Evolutionary conservation across 2,329 filamentous ascomycete genomes (phyloP).

Genomic region (Cryphonectria radicalis): DNA sequence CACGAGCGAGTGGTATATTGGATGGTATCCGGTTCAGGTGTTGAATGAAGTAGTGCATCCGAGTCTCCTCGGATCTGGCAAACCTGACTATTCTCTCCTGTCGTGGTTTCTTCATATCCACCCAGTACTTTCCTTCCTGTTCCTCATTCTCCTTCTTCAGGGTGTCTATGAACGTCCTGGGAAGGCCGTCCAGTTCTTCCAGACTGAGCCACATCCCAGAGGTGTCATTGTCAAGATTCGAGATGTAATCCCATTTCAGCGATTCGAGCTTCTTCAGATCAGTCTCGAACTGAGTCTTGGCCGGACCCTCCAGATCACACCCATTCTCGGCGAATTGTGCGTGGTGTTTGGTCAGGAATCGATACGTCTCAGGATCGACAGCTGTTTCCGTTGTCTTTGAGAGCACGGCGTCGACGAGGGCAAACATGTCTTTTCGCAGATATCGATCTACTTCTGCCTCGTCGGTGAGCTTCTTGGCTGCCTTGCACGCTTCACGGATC

Average conservation of each 20-base stretch:
- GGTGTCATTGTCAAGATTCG: constrained; percentile 26
- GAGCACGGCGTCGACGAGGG: constrained; percentile 21
- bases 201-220: constrained; percentile 24
- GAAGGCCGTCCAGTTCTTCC: constrained; percentile 25
- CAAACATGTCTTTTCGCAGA: constrained; percentile 23
- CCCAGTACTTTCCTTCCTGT: constrained; percentile 21
- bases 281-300: constrained; percentile 2
- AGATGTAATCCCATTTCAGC: constrained; percentile 14
- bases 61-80: constrained; percentile 20
- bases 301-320: constrained; percentile 16
- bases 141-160: constrained; percentile 16
- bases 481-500: constrained; percentile 24
- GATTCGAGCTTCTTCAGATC: constrained; percentile 3
- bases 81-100: constrained; percentile 10
- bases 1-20: constrained; percentile 10
- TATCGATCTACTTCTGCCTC: constrained; percentile 22
- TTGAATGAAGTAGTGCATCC: constrained; percentile 21
- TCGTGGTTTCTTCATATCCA: constrained; percentile 21
- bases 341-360: constrained; percentile 25
- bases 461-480: constrained; percentile 18
- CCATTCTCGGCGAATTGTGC: constrained; percentile 24
- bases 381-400: not conserved
- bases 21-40: constrained; percentile 19
- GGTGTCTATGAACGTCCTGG: constrained; percentile 10
- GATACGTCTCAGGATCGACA: constrained; percentile 9